A percentile compares a stretch with the other conserved stretches of the same genome.
These are phyloP conservation scores for Fusarium ambrosium DNA, from an alignment of 2,329 filamentous ascomycete genomes.

Conservation along the genomic window DNA sequence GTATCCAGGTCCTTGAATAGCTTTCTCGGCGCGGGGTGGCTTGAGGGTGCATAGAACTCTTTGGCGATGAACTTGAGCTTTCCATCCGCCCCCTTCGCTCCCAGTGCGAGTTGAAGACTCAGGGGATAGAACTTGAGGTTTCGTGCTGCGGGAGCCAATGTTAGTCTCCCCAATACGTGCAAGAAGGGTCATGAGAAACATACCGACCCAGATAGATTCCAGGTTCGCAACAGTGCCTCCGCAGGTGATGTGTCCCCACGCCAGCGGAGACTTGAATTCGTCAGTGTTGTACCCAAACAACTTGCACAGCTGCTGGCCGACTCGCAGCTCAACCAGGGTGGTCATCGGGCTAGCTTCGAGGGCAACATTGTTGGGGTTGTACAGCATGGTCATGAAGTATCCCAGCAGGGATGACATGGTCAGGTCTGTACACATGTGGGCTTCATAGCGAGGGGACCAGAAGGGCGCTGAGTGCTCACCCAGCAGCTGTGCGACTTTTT, in stretches of 20 bases:
- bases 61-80: constrained; percentile 55
- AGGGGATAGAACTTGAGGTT: constrained; percentile 64
- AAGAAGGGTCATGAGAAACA: constrained; percentile 8
- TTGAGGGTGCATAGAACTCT: constrained; percentile 54
- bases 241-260: constrained; percentile 62
- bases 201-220: constrained; percentile 60
- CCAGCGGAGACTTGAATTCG: constrained; percentile 44
- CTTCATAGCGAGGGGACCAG: constrained; percentile 62
- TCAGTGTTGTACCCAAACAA: constrained; percentile 60
- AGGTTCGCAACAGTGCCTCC: constrained; percentile 62
- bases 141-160: constrained; percentile 49
- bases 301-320: constrained; percentile 60
- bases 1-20: constrained; percentile 53
- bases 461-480: constrained; percentile 61
- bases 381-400: constrained; percentile 64
- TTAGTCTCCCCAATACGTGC: constrained; percentile 21
- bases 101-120: constrained; percentile 52
- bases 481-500: constrained; percentile 53
- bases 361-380: constrained; percentile 64
- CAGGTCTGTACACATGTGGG: constrained; percentile 61
- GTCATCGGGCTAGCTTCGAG: constrained; percentile 61
- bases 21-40: constrained; percentile 49
- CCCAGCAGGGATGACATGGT: constrained; percentile 59
- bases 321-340: constrained; percentile 59
- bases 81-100: constrained; percentile 49